phyloP scores from a whole-genome alignment of 2,329 filamentous ascomycete genomes.

The Arthroderma uncinatum region DNA sequence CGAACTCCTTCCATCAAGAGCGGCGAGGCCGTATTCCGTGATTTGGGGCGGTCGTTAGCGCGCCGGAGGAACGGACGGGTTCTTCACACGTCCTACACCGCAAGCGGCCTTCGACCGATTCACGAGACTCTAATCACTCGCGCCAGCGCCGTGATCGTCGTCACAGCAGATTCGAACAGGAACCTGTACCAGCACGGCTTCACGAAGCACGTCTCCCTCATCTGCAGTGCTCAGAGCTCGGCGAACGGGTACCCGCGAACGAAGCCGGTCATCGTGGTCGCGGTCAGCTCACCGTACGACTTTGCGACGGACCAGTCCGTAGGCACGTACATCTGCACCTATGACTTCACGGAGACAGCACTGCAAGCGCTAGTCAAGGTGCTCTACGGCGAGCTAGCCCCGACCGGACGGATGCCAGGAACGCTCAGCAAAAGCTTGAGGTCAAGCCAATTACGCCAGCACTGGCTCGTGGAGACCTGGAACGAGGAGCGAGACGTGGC shows the following conservation, averaged over 20 bases:
- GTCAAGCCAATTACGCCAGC: constrained; percentile 83
- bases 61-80: constrained; percentile 75
- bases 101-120: constrained; percentile 80
- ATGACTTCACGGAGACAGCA: constrained; percentile 89
- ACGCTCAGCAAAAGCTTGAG: constrained; percentile 64
- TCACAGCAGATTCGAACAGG: constrained; percentile 86
- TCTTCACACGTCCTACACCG: constrained; percentile 87
- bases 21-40: constrained; percentile 83
- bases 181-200: constrained; percentile 92
- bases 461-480: constrained; percentile 89
- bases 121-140: constrained; percentile 87
- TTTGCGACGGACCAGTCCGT: constrained; percentile 88
- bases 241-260: constrained; percentile 30
- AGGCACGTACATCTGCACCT: constrained; percentile 87
- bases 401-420: constrained; percentile 49
- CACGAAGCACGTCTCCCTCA: constrained; percentile 91
- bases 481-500: constrained; percentile 64
- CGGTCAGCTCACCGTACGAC: constrained; percentile 91
- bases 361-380: constrained; percentile 74
- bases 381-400: constrained; percentile 61
- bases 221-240: constrained; percentile 49
- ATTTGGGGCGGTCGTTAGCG: constrained; percentile 78
- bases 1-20: constrained; percentile 62
- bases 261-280: constrained; percentile 80
- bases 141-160: constrained; percentile 75